Conservation (phyloP, 305 asterid species). For the Solanum hybrid region DNA sequence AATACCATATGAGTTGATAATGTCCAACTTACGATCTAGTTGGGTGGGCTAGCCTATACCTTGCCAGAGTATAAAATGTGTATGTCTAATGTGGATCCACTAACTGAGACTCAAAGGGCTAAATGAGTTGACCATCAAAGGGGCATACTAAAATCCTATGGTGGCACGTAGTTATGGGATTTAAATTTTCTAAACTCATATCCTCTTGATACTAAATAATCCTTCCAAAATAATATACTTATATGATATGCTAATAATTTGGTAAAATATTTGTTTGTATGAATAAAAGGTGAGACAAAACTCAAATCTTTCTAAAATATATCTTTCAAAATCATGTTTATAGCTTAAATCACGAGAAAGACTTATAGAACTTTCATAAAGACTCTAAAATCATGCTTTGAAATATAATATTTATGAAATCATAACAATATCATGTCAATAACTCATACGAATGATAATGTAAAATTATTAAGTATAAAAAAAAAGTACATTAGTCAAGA, state of each 20-base stretch:
- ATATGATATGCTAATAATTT: background rate
- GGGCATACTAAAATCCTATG: background rate
- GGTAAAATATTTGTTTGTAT: background rate
- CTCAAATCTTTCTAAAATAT: background rate
- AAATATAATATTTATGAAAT: background rate
- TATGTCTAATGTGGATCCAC: background rate
- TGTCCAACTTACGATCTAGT: background rate
- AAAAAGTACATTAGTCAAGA: background rate
- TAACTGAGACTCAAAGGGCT: background rate
- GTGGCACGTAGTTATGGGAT: background rate
- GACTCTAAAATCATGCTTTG: background rate
- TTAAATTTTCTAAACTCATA: background rate
- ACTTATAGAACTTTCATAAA: background rate
- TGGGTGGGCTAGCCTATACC: background rate
- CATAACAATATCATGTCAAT: background rate
- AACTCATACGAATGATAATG: background rate
- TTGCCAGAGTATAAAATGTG: background rate
- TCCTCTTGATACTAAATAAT: background rate
- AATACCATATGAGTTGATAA: background rate
- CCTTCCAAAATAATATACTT: background rate
- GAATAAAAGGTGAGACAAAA: background rate
- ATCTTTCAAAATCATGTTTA: background rate
- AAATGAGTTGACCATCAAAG: background rate
- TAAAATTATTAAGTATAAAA: background rate
- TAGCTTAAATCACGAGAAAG: background rate